Conservation (phyloP, 2,329 filamentous ascomycete genomes). For the Tolypocladium pustulatum region DNA sequence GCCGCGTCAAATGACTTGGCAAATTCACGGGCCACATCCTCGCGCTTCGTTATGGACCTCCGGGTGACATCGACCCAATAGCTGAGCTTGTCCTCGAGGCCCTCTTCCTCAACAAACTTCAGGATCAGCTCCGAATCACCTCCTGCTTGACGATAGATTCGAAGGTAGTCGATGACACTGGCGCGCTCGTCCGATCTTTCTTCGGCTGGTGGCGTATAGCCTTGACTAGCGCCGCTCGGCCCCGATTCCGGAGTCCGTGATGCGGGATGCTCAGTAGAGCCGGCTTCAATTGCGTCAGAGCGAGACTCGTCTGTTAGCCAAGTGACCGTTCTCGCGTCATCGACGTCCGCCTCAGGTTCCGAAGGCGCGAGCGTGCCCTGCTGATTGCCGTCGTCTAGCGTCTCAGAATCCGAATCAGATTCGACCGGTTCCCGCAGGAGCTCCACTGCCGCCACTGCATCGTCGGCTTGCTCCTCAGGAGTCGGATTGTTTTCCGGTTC, state of each 20-base stretch:
- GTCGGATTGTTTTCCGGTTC: constrained; percentile 24
- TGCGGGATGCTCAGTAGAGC: too few relatives aligned
- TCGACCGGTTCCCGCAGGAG: constrained; percentile 11
- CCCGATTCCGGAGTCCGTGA: not conserved
- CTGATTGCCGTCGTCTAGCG: constrained; percentile 15
- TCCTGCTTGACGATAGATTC: constrained; percentile 48
- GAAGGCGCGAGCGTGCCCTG: constrained; percentile 1
- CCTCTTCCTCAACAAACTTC: constrained; percentile 50
- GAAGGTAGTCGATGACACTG: constrained; percentile 27
- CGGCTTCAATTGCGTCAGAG: not conserved
- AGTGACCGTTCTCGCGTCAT: not conserved
- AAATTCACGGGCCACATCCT: not conserved
- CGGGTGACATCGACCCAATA: constrained; percentile 48
- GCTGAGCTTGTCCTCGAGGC: constrained; percentile 44
- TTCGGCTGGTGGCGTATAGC: not conserved
- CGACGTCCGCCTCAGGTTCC: not conserved
- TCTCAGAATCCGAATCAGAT: constrained; percentile 22
- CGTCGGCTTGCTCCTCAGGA: constrained; percentile 9
- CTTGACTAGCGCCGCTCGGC: not conserved
- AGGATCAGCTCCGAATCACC: constrained; percentile 50
- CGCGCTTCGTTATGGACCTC: constrained; percentile 15
- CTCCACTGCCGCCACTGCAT: constrained; percentile 6
- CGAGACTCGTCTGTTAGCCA: not conserved
- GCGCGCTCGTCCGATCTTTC: constrained; percentile 7
- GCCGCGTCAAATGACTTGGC: not conserved